Conservation (phyloP, 805 yeast species). For the Starmerella floricola region DNA sequence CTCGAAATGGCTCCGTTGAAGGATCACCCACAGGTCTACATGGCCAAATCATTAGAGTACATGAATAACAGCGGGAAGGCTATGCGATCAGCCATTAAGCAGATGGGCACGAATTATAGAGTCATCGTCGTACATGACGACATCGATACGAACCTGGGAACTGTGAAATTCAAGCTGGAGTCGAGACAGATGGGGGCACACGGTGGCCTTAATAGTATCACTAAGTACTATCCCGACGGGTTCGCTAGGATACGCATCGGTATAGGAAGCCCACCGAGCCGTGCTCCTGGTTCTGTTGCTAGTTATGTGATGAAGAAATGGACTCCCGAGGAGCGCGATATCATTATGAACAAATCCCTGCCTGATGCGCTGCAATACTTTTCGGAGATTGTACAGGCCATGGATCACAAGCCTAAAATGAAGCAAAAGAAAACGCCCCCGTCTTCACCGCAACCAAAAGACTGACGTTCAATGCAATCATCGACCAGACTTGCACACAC, state of each 20-base stretch:
- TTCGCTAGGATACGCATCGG: constrained; percentile 67
- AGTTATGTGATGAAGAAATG: constrained; percentile 50
- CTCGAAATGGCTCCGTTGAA: constrained; percentile 10
- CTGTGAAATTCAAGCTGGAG: constrained; percentile 47
- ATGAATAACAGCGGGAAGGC: constrained; percentile 68
- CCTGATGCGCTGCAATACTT: constrained; percentile 14
- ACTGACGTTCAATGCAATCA: no score
- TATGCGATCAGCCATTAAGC: constrained; percentile 29
- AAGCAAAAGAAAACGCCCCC: background rate
- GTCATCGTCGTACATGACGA: constrained; percentile 70
- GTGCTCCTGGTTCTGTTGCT: constrained; percentile 38
- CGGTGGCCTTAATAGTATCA: constrained; percentile 63
- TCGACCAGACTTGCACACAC: no score
- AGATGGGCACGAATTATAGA: constrained; percentile 14
- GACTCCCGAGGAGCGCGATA: constrained; percentile 34
- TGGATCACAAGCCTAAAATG: constrained; percentile 4
- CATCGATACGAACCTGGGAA: constrained; percentile 52
- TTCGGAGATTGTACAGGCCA: constrained; percentile 7
- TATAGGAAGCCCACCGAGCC: constrained; percentile 51
- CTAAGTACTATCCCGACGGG: constrained; percentile 29
- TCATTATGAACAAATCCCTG: constrained; percentile 31
- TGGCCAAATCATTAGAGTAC: constrained; percentile 41
- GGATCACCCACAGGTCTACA: constrained; percentile 27
- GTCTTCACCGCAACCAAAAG: no score
- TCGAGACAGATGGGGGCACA: constrained; percentile 67